phyloP scores from a whole-genome alignment of 306 rosid genomes.

The Cucumis melo region DNA sequence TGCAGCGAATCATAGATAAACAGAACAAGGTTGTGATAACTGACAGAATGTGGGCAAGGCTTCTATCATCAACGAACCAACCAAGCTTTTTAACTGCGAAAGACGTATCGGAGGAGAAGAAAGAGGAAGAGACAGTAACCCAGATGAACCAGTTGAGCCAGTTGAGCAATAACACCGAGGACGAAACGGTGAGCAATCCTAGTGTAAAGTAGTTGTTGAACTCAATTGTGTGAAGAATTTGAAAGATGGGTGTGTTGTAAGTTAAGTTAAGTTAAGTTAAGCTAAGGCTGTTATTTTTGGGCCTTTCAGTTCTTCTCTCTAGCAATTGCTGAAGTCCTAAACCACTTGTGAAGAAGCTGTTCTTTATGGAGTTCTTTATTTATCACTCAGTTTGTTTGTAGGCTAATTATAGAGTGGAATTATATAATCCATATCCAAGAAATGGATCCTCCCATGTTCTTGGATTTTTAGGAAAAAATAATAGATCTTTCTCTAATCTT shows the following conservation, averaged over 20 bases:
- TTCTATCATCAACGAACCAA: constrained; percentile 84
- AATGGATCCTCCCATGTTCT: background rate
- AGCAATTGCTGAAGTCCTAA: constrained; percentile 2
- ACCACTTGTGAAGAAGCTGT: constrained; percentile 6
- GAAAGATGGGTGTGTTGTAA: constrained; percentile 2
- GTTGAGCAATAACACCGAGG: background rate
- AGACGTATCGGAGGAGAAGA: constrained; percentile 27
- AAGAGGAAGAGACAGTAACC: constrained; percentile 10
- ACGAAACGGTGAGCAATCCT: background rate
- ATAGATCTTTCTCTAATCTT: background rate
- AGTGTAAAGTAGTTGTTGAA: background rate
- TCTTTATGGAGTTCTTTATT: background rate
- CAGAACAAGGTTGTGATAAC: constrained; percentile 75
- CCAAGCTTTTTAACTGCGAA: constrained; percentile 58
- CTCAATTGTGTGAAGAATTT: background rate
- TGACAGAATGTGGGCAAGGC: constrained; percentile 98
- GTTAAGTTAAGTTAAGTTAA: background rate
- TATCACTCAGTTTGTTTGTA: background rate
- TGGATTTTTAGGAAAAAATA: background rate
- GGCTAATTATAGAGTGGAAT: background rate
- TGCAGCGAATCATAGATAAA: constrained; percentile 66
- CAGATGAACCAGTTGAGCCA: background rate
- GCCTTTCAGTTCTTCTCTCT: background rate
- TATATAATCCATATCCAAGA: background rate
- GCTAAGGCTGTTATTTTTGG: constrained; percentile 1